These are phyloP conservation scores for Mucor saturninus DNA, from an alignment of 371 early-diverging fungal genomes.

Conservation along the genomic window DNA sequence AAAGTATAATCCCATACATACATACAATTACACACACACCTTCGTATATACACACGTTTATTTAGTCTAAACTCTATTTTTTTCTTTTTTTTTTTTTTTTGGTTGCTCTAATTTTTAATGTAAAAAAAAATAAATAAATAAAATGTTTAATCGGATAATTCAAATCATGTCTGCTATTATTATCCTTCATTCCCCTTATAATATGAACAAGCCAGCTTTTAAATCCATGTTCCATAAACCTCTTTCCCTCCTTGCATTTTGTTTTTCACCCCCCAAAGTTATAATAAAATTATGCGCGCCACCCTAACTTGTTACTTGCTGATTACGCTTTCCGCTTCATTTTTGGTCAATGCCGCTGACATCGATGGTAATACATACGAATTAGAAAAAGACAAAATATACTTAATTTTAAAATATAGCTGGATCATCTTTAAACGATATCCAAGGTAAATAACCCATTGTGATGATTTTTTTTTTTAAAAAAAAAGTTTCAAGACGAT, in stretches of 20 bases:
- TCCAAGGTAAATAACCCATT: no score
- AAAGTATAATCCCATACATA: neutral
- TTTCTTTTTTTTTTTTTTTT: neutral
- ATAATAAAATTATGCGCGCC: neutral
- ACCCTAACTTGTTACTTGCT: neutral
- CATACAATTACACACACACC: neutral
- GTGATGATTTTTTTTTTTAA: no score
- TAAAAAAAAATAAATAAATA: conserved; percentile 4
- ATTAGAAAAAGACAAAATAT: neutral
- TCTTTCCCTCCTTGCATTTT: neutral
- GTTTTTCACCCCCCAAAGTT: no score
- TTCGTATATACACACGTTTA: conserved; percentile 1
- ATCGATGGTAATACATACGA: neutral
- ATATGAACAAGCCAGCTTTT: neutral
- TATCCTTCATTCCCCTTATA: neutral
- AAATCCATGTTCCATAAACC: neutral
- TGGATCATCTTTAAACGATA: no score
- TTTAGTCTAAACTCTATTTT: neutral
- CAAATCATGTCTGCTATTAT: neutral
- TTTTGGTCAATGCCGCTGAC: neutral
- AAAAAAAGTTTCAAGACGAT: no score
- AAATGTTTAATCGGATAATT: conserved; percentile 1
- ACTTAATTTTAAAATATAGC: neutral
- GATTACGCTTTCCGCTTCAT: neutral
- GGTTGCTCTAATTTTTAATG: neutral